Conservation (phyloP, 352 stramenopile genomes). For the Phytophthora fragariae region DNA sequence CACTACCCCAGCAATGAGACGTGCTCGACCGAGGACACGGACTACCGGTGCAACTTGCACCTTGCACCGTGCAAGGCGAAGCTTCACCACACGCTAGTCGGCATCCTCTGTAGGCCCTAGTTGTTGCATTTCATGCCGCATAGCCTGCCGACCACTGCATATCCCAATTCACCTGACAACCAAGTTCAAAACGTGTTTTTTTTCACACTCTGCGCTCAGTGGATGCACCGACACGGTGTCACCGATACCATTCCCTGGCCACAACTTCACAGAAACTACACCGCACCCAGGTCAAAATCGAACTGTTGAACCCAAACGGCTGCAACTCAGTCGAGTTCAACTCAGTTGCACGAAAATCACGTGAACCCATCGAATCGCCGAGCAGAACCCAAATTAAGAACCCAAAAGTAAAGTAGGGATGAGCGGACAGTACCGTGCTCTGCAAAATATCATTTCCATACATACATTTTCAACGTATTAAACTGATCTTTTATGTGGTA, state of each 20-base stretch:
- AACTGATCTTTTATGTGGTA: too few species aligned
- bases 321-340: background rate
- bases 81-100: background rate
- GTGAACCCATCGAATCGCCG: background rate
- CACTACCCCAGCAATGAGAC: conserved; percentile 25
- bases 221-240: background rate
- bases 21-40: conserved; percentile 18
- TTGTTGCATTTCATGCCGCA: background rate
- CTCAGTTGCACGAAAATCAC: background rate
- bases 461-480: too few species aligned
- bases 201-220: background rate
- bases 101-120: background rate
- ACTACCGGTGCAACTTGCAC: conserved; percentile 22
- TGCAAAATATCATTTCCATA: background rate
- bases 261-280: background rate
- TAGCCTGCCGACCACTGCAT: background rate
- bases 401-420: background rate
- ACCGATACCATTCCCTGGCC: background rate
- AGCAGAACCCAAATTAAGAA: background rate
- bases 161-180: conserved; percentile 1
- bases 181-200: background rate
- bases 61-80: background rate
- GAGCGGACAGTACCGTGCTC: background rate
- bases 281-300: background rate
- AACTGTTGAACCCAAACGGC: background rate